phyloP scores from a whole-genome alignment of 1,139 yeast genomes.

The Candida sanyaensis region DNA sequence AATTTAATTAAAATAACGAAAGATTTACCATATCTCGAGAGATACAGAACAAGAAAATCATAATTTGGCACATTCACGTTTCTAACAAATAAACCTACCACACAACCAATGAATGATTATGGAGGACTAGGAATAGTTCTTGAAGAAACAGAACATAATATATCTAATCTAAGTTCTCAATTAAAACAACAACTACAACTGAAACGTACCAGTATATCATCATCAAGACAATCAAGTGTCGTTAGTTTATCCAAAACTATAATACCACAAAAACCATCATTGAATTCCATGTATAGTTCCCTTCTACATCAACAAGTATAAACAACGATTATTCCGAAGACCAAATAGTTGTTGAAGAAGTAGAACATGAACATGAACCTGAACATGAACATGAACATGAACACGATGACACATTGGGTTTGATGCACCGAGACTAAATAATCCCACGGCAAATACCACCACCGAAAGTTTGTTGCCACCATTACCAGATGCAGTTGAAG shows the following conservation, averaged over 20 bases:
- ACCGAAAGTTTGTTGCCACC: constrained; percentile 41
- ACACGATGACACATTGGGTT: background rate
- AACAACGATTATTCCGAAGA: background rate
- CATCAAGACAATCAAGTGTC: constrained; percentile 9
- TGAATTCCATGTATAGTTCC: constrained; percentile 4
- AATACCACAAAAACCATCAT: constrained; percentile 5
- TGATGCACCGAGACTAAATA: background rate
- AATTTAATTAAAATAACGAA: too few relatives aligned
- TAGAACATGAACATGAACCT: background rate
- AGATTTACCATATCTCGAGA: too few relatives aligned
- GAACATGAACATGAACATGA: too few relatives aligned
- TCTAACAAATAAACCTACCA: background rate
- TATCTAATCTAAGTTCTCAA: constrained; percentile 3
- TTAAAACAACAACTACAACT: constrained; percentile 5
- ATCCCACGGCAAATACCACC: constrained; percentile 1
- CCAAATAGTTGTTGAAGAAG: background rate
- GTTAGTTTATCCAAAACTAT: constrained; percentile 7
- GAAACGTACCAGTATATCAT: constrained; percentile 3
- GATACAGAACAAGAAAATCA: too few relatives aligned
- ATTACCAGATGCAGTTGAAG: constrained; percentile 28
- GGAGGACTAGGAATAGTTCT: constrained; percentile 35
- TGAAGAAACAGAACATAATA: constrained; percentile 22
- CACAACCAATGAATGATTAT: constrained; percentile 13
- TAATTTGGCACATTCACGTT: background rate
- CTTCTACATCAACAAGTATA: background rate